A percentile compares a stretch with the other conserved stretches of the same genome.
phyloP scores from a whole-genome alignment of 345 rosid species.

The Corymbia maculata region DNA sequence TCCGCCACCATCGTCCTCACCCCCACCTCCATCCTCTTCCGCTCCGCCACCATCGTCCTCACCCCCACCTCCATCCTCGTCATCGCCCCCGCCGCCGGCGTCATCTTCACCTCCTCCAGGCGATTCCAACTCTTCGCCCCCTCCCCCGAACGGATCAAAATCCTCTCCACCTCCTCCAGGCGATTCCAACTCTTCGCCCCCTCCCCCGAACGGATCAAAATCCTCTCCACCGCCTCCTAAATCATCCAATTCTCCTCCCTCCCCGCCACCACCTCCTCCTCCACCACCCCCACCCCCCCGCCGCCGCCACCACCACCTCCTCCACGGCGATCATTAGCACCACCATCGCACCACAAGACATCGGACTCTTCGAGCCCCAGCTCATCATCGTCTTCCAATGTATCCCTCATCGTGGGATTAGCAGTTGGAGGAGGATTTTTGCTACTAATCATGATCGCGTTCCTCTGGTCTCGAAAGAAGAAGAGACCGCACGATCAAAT shows the following conservation, averaged over 20 bases:
- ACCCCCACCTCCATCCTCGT: not conserved
- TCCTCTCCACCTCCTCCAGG: not conserved
- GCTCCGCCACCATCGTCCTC: not conserved
- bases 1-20: constrained; percentile 1
- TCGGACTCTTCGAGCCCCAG: not conserved
- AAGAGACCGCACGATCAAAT: constrained; percentile 22
- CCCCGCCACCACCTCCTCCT: constrained; percentile 14
- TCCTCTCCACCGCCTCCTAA: constrained; percentile 11
- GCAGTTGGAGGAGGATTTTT: constrained; percentile 31
- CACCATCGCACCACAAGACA: constrained; percentile 19
- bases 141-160: not conserved
- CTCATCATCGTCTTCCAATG: not conserved
- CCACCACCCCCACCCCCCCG: constrained; percentile 8
- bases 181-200: not conserved
- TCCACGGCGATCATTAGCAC: constrained; percentile 15
- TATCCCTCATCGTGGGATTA: constrained; percentile 21
- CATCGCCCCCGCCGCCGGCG: not conserved
- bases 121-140: not conserved
- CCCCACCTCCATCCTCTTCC: not conserved
- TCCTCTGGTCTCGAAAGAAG: constrained; percentile 38
- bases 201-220: not conserved
- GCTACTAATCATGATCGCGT: constrained; percentile 22
- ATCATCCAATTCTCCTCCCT: constrained; percentile 1
- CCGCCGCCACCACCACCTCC: constrained; percentile 26
- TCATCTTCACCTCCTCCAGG: not conserved